Base-by-base conservation (phyloP, 345 rosid species). In the Rhizophora apiculata region DNA sequence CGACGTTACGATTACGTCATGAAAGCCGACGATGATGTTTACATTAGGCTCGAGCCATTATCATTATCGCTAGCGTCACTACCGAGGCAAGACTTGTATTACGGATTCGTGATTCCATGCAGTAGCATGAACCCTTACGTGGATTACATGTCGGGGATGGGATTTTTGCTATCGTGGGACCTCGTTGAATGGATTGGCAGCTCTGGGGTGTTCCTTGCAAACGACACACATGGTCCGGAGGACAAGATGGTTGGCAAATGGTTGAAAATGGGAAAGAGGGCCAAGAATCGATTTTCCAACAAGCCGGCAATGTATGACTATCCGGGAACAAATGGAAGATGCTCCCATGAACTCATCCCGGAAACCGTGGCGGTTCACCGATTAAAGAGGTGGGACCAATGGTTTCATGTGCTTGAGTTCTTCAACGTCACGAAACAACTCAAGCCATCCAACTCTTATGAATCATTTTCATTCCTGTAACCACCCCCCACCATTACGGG, bases 111-210 rank as follows among this genome's bases (percentile, higher is more conserved):
- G 37, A 79, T 85, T 24, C 86, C 85, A 1, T 82, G 85, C 37
- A 18, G 6, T 0, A 81, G 83, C 72, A 78, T 51, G 74, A 79
- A 77, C 65, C 79, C 86, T 2, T 74, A 24, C n/a, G 60, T 36
- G 72, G 76, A 79, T 31, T 85, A 82, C 78, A 85, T 82, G 85
- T 82, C 79, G 0, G 81, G 81, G 9, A 81, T 79, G 83, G 83
- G 85, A 22, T 83, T 69, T 52, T 39, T 77, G 55, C 13, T 82
- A 6, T 85, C 86, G 0, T 79, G 83, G 86, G 83, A 82, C 49
- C 64, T 82, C 9, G 81, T 82, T 11, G 79, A 79, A 43, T 85
- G 85, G 88, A 82, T 82, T 19, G 69, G 46, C 9, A 64, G 7
- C 0, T 74, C 79, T 20, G 69, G 32, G 6, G 79, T 83, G 6